Evolutionary conservation across 2,329 filamentous ascomycete genomes (phyloP).

Genomic region (Xylariaceae sp.): DNA sequence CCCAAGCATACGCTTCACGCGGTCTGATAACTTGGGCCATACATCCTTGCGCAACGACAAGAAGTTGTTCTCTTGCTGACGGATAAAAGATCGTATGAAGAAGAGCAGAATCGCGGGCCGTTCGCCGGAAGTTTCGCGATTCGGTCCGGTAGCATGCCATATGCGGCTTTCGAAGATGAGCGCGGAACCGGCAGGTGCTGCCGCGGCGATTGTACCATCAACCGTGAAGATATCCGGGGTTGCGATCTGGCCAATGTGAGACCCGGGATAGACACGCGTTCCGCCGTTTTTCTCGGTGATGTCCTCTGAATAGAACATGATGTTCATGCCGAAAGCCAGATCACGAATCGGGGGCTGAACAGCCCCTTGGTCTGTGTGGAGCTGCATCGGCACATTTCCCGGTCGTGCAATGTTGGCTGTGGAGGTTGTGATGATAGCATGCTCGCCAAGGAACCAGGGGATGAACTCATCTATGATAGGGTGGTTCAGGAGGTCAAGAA

Average conservation of each 20-base stretch:
- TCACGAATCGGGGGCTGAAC: conserved; percentile 24
- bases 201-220: conserved; percentile 23
- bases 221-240: conserved; percentile 20
- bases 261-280: conserved; percentile 27
- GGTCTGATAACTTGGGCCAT: conserved; percentile 24
- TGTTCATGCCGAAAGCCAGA: conserved; percentile 24
- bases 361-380: conserved; percentile 28
- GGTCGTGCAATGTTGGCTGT: conserved; percentile 30
- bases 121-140: conserved; percentile 19
- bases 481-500: conserved; percentile 28
- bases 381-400: conserved; percentile 25
- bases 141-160: conserved; percentile 30
- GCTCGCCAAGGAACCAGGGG: conserved; percentile 28
- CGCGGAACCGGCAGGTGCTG: conserved; percentile 25
- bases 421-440: conserved; percentile 27
- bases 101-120: conserved; percentile 28
- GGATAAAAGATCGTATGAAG: conserved; percentile 30
- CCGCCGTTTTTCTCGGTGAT: conserved; percentile 30
- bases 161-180: conserved; percentile 27
- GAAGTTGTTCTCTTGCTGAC: conserved; percentile 30
- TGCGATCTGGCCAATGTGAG: conserved; percentile 23
- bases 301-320: conserved; percentile 29
- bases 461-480: conserved; percentile 26
- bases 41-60: conserved; percentile 28
- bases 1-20: conserved; percentile 21